A percentile compares a stretch with the other conserved stretches of the same genome.
These are phyloP conservation scores for Penicillium canescens DNA, from an alignment of 495 filamentous ascomycete species.

Conservation along the genomic window DNA sequence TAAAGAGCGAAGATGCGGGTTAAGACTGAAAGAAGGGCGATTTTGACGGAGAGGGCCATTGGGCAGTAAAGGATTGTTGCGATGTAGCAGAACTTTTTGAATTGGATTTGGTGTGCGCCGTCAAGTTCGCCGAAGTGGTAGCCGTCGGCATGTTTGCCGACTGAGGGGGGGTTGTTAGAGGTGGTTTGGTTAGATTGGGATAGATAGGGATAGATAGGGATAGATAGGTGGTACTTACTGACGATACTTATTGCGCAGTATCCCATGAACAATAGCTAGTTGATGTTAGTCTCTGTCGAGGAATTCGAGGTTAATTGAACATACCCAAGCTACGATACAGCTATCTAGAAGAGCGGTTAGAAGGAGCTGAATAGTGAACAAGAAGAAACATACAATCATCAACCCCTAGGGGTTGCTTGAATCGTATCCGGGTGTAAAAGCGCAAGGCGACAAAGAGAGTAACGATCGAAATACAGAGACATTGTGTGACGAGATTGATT, in stretches of 20 bases:
- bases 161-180: slow-evolving; percentile 19
- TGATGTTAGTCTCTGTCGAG: not conserved
- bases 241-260: slow-evolving; percentile 40
- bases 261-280: slow-evolving; percentile 35
- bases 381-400: slow-evolving; percentile 42
- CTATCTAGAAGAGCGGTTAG: slow-evolving; percentile 27
- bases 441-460: slow-evolving; percentile 39
- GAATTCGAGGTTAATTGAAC: not conserved
- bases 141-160: slow-evolving; percentile 40
- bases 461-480: slow-evolving; percentile 45
- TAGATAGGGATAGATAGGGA: too few relatives aligned
- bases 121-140: slow-evolving; percentile 30
- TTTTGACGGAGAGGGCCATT: slow-evolving; percentile 47
- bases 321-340: slow-evolving; percentile 38
- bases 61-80: slow-evolving; percentile 50
- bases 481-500: slow-evolving; percentile 43
- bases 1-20: slow-evolving; percentile 49
- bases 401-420: slow-evolving; percentile 33
- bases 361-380: not conserved
- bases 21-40: slow-evolving; percentile 49
- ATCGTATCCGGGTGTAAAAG: slow-evolving; percentile 36
- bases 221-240: slow-evolving; percentile 22
- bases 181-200: not conserved
- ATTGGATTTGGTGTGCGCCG: slow-evolving; percentile 17
- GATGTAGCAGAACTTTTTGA: slow-evolving; percentile 43